Percentiles rank a stretch among this genome's conserved stretches.
These are phyloP conservation scores for Fraxinus velutina DNA, from an alignment of 305 asterid species.

Conservation along the genomic window DNA sequence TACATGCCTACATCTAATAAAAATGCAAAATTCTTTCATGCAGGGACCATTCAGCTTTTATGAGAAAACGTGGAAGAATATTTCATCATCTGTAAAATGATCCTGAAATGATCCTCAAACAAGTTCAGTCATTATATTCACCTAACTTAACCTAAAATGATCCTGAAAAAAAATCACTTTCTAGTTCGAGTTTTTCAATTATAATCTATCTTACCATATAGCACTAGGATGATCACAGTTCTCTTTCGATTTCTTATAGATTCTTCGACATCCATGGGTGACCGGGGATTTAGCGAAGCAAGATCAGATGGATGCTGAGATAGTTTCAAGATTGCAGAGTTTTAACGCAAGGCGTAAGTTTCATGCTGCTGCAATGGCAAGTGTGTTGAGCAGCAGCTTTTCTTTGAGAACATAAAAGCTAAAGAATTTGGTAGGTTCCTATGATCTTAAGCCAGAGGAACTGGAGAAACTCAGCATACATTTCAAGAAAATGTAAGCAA, in stretches of 20 bases:
- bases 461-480: constrained; percentile 54
- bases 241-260: constrained; percentile 29
- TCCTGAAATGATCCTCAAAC: constrained; percentile 36
- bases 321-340: constrained; percentile 61
- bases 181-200: neutral
- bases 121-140: constrained; percentile 17
- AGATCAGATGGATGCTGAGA: constrained; percentile 76
- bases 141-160: neutral
- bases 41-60: constrained; percentile 77
- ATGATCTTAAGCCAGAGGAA: constrained; percentile 77
- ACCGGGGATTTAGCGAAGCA: constrained; percentile 67
- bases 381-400: constrained; percentile 70
- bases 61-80: constrained; percentile 84
- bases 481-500: constrained; percentile 64
- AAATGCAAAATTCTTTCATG: neutral
- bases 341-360: constrained; percentile 80
- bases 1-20: neutral
- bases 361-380: constrained; percentile 86
- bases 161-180: neutral
- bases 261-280: constrained; percentile 77
- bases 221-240: neutral
- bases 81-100: constrained; percentile 71
- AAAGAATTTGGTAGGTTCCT: constrained; percentile 67
- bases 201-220: neutral
- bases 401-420: constrained; percentile 61